Percentiles rank a stretch among this genome's conserved stretches.
phyloP scores from a whole-genome alignment of 306 rosid genomes.

The Quillaja saponaria region DNA sequence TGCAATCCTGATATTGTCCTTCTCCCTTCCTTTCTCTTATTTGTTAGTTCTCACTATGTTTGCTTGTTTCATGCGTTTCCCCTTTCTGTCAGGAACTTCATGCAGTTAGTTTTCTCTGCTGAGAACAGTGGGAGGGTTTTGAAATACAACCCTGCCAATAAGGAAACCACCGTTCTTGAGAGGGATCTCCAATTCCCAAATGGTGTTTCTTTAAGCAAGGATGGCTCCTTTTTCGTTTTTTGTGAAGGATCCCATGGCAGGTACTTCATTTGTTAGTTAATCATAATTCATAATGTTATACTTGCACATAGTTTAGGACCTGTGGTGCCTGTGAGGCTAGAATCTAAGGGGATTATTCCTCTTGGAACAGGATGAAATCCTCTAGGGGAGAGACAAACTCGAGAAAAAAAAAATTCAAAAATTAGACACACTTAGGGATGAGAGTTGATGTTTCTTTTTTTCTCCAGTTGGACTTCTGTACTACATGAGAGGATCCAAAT shows the following conservation, averaged over 20 bases:
- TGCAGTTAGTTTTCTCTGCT: constrained; percentile 71
- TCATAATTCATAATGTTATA: neutral
- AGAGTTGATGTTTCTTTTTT: no score
- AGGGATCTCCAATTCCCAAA: constrained; percentile 79
- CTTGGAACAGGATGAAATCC: no score
- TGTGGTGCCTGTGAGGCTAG: neutral
- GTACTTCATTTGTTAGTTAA: constrained; percentile 39
- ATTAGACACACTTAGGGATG: no score
- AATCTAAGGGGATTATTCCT: no score
- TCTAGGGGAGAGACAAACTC: no score
- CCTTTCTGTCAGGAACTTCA: constrained; percentile 61
- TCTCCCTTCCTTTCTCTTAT: neutral
- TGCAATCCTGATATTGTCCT: neutral
- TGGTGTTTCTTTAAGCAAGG: constrained; percentile 91
- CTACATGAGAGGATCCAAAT: no score
- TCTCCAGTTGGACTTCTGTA: no score
- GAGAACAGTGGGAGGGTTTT: constrained; percentile 78
- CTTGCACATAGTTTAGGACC: constrained; percentile 1
- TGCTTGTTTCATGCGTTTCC: no score
- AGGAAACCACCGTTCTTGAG: constrained; percentile 79
- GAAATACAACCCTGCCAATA: constrained; percentile 67
- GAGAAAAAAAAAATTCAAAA: no score
- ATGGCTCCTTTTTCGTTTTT: constrained; percentile 76
- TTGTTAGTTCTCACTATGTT: neutral
- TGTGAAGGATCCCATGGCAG: constrained; percentile 77